Conservation (phyloP, 805 yeast genomes). For the Starmerella tilneyi region DNA sequence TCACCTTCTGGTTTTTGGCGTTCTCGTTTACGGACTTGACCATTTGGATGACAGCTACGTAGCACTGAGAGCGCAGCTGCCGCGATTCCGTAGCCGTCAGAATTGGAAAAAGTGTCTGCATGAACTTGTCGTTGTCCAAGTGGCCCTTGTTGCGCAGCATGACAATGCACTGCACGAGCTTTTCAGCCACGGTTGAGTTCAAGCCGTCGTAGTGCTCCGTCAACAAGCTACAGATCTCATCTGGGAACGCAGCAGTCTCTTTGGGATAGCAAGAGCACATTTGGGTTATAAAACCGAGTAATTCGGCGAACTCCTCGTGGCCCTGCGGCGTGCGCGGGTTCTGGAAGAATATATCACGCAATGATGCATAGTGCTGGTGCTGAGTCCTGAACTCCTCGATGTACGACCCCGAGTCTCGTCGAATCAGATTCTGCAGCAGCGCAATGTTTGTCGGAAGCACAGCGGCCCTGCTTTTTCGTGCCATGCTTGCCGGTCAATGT, state of each 20-base stretch:
- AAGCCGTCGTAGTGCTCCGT: slow-evolving; percentile 68
- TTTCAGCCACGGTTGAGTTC: slow-evolving; percentile 78
- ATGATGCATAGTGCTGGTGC: slow-evolving; percentile 81
- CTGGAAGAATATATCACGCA: slow-evolving; percentile 73
- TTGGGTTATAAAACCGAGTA: slow-evolving; percentile 84
- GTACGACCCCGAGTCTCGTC: slow-evolving; percentile 89
- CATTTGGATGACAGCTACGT: slow-evolving; percentile 64
- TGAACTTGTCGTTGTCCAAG: slow-evolving; percentile 65
- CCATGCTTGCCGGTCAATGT: slow-evolving; percentile 44
- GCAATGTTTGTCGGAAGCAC: slow-evolving; percentile 86
- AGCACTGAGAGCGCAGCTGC: slow-evolving; percentile 70
- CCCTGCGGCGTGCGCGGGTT: slow-evolving; percentile 55
- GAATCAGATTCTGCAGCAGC: slow-evolving; percentile 78
- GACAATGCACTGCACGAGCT: slow-evolving; percentile 76
- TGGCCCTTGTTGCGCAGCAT: slow-evolving; percentile 82
- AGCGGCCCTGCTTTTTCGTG: slow-evolving; percentile 81
- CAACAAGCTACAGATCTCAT: slow-evolving; percentile 60
- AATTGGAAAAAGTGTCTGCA: slow-evolving; percentile 82
- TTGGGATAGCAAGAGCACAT: slow-evolving; percentile 84
- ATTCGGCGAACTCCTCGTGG: slow-evolving; percentile 62
- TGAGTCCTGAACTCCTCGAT: slow-evolving; percentile 90
- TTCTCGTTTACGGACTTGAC: slow-evolving; percentile 77
- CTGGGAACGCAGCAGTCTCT: slow-evolving; percentile 76
- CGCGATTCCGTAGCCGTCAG: slow-evolving; percentile 62
- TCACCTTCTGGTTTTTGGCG: slow-evolving; percentile 80